Conservation (phyloP, 2,329 filamentous ascomycete genomes). For the Aspergillus fumigatiaffinis region DNA sequence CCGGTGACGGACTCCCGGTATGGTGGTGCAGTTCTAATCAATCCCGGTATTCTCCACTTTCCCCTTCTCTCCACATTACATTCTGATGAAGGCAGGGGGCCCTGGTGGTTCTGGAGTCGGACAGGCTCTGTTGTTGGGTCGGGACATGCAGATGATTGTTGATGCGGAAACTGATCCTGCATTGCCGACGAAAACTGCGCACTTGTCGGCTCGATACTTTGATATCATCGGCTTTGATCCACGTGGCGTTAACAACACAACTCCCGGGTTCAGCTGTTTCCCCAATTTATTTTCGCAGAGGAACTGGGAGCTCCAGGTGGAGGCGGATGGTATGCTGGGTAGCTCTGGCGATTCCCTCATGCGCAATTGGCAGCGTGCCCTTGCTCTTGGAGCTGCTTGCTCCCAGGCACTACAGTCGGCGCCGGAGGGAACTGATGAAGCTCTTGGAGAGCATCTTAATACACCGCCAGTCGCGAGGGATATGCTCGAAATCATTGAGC, state of each 20-base stretch:
- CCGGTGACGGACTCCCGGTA: constrained; percentile 41
- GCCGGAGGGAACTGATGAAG: constrained; percentile 15
- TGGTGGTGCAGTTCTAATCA: constrained; percentile 46
- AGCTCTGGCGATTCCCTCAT: constrained; percentile 25
- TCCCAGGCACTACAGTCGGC: constrained; percentile 20
- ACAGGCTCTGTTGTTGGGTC: constrained; percentile 30
- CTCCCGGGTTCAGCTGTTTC: constrained; percentile 40
- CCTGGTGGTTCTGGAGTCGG: constrained; percentile 43
- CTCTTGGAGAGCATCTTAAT: constrained; percentile 30
- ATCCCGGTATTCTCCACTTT: constrained; percentile 33
- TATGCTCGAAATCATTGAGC: constrained; percentile 36
- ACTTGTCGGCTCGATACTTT: constrained; percentile 26
- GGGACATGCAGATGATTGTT: constrained; percentile 34
- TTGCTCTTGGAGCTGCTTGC: constrained; percentile 32
- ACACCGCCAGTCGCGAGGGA: constrained; percentile 32
- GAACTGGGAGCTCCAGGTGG: constrained; percentile 32
- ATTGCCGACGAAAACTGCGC: not conserved
- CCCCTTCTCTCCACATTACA: not conserved
- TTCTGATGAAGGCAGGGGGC: constrained; percentile 27
- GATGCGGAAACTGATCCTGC: constrained; percentile 29
- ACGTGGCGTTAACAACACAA: constrained; percentile 42
- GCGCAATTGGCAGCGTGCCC: constrained; percentile 31
- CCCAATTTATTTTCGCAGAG: constrained; percentile 25
- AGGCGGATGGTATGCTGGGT: constrained; percentile 35
- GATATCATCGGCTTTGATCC: constrained; percentile 46